A percentile compares a stretch with the other conserved stretches of the same genome.
phyloP scores from a whole-genome alignment of 202 grass and related monocot species.

The Setaria viridis region DNA sequence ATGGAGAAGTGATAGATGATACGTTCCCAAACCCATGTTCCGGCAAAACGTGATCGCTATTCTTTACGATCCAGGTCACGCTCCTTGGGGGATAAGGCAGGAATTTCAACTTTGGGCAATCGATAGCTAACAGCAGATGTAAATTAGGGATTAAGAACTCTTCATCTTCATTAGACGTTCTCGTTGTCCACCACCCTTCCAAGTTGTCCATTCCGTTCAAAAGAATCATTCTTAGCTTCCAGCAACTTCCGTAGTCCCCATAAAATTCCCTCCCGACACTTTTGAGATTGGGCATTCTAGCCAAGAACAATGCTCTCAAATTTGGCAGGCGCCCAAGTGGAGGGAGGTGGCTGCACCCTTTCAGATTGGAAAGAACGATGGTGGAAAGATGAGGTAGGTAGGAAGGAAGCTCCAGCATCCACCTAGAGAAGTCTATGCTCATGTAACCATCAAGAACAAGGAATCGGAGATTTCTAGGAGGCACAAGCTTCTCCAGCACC shows the following conservation, averaged over 20 bases:
- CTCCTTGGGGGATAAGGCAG: constrained; percentile 3
- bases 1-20: neutral
- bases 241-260: too few species aligned
- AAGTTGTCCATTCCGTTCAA: neutral
- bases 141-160: constrained; percentile 22
- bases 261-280: neutral
- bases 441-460: too few species aligned
- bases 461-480: too few species aligned
- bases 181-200: constrained; percentile 7
- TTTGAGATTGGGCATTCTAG: neutral
- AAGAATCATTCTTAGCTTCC: neutral
- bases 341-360: too few species aligned
- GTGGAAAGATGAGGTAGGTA: too few species aligned
- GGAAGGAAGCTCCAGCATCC: too few species aligned
- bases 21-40: neutral
- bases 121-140: neutral
- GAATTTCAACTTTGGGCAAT: constrained; percentile 19
- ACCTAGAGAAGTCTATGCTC: too few species aligned
- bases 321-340: neutral
- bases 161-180: neutral
- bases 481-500: too few species aligned
- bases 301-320: neutral
- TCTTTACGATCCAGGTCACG: fast-evolving
- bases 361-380: too few species aligned
- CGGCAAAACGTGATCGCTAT: neutral